Conservation (phyloP, 2,329 filamentous ascomycete genomes). For the Sarocladium oryzae region DNA sequence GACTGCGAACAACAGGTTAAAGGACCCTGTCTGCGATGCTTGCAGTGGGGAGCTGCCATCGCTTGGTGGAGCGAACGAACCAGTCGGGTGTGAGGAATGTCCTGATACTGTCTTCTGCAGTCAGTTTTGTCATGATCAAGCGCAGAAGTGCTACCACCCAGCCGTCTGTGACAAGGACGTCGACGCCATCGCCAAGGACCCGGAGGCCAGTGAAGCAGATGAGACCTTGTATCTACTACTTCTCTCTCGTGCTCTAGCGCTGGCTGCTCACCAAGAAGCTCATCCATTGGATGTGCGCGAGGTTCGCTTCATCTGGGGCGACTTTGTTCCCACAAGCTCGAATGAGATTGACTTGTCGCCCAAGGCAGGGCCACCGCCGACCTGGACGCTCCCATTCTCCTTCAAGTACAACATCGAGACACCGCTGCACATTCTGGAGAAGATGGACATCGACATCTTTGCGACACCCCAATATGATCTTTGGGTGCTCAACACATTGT, state of each 20-base stretch:
- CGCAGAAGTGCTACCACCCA: conserved; percentile 55
- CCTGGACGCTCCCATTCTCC: conserved; percentile 69
- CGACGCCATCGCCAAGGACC: conserved; percentile 59
- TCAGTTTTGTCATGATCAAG: conserved; percentile 50
- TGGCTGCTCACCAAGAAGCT: conserved; percentile 51
- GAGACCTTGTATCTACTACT: conserved; percentile 58
- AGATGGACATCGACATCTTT: conserved; percentile 78
- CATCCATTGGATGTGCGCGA: conserved; percentile 60
- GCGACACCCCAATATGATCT: conserved; percentile 56
- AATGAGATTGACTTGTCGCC: conserved; percentile 49
- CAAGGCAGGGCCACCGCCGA: conserved; percentile 49
- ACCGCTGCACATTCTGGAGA: conserved; percentile 72
- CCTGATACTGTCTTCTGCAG: conserved; percentile 62
- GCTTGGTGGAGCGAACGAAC: conserved; percentile 38
- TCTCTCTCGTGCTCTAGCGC: conserved; percentile 55
- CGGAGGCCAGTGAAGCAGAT: conserved; percentile 51
- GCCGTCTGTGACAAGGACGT: conserved; percentile 61
- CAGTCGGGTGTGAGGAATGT: conserved; percentile 54
- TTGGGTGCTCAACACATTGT: conserved; percentile 87
- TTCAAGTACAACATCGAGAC: conserved; percentile 70
- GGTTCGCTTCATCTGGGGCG: conserved; percentile 64
- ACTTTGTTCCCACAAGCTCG: conserved; percentile 47
- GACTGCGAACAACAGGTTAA: conserved; percentile 81
- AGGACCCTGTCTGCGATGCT: conserved; percentile 83
- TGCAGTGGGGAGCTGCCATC: conserved; percentile 70